phyloP scores from a whole-genome alignment of 148 eudicot genomes.

The Cornus kousa region DNA sequence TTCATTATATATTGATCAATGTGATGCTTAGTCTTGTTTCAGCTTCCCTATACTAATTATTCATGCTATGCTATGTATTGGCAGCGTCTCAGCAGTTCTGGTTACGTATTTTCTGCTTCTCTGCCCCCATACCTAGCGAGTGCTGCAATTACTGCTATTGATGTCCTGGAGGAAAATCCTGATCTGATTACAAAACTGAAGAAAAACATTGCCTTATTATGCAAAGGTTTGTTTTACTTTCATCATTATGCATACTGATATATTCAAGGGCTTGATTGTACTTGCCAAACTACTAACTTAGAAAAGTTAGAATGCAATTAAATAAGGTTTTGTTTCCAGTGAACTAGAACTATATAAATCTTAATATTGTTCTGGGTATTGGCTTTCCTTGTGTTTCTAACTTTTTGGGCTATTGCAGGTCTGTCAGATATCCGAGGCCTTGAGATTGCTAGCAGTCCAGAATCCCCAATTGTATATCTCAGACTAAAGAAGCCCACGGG shows the following conservation, averaged over 20 bases:
- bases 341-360: neutral
- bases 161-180: slow-evolving; percentile 81
- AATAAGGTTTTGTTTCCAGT: neutral
- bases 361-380: neutral
- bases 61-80: slow-evolving; percentile 12
- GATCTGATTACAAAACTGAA: slow-evolving; percentile 52
- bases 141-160: slow-evolving; percentile 93
- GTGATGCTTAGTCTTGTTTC: neutral
- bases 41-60: neutral
- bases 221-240: slow-evolving; percentile 52
- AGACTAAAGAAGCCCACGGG: slow-evolving; percentile 64
- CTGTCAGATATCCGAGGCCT: slow-evolving; percentile 62
- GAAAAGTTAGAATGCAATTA: neutral
- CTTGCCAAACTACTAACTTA: neutral
- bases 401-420: slow-evolving; percentile 42
- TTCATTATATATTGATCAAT: neutral
- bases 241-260: neutral
- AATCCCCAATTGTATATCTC: slow-evolving; percentile 76
- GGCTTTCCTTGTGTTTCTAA: neutral
- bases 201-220: slow-evolving; percentile 55
- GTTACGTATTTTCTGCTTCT: slow-evolving; percentile 97
- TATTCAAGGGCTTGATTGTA: neutral
- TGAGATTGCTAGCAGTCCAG: slow-evolving; percentile 64
- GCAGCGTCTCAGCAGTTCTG: slow-evolving; percentile 98
- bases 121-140: slow-evolving; percentile 95